Evolutionary conservation across 306 rosid species (phyloP), one percentile per base, ranked within the genome.

Genomic region (Delonix regia): DNA sequence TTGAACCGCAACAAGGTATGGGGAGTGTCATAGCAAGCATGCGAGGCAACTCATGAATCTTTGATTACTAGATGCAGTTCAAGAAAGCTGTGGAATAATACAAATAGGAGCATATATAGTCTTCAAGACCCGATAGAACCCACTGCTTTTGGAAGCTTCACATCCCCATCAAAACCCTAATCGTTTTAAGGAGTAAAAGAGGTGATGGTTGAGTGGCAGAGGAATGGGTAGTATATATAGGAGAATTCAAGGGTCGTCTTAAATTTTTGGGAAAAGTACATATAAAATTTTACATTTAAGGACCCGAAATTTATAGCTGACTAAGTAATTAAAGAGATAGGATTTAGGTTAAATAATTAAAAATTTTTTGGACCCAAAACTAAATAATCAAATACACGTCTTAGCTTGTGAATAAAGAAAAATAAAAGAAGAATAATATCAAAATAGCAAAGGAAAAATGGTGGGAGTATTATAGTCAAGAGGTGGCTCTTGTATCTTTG

Each of bases 1-100:
- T 93, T 93, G 98, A 93, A 95, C 98, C 87, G 94, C 99, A 91
- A 74, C 45, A 68, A 83, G 55, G 41, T 28, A 48, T 15, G 41
- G 41, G 41, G 38, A 79, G 44, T 75, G 71, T 80, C 88, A 78
- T 77, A 53, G 74, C 85, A 83, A 83, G 88, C 85, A 72, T 80
- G 77, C 61, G 77, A 81, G 59, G 55, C 45, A 80, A 80, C 86
- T 83, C 82, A 56, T 16, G 2, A 25, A 57, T 15, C n/a, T n/a
- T n/a, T n/a, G n/a, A n/a, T n/a, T n/a, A 61, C 3, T 57, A 19
- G 87, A 88, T 87, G 99, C 99, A 89, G 99, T 95, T 95, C 99
- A 95, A 95, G 99, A 95, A 95, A 95, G 99, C 99, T 93, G 99
- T 95, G 99, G 99, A 95, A 95, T 87, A 93, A 95, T 87, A 91